These are phyloP conservation scores for Moniliophthora roreri DNA, from an alignment of 1,284 basidiomycete species.

Conservation along the genomic window DNA sequence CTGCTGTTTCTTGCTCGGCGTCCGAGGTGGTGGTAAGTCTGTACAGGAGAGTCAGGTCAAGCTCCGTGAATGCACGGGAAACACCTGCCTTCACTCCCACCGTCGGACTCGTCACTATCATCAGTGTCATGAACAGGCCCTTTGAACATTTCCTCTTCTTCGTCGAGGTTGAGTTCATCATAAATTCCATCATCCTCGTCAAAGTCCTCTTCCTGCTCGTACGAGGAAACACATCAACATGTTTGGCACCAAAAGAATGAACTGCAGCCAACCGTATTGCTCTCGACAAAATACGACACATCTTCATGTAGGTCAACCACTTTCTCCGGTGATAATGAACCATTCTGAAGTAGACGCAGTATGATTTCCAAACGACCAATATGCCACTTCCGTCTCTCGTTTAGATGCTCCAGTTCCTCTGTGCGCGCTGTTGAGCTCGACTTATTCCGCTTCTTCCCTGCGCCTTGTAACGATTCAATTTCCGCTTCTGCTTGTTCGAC, in stretches of 20 bases:
- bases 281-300: slow-evolving; percentile 96
- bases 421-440: slow-evolving; percentile 65
- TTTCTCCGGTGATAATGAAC: slow-evolving; percentile 81
- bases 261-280: slow-evolving; percentile 76
- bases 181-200: slow-evolving; percentile 98
- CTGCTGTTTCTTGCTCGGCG: slow-evolving; percentile 55
- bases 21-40: slow-evolving; percentile 63
- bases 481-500: slow-evolving; percentile 96
- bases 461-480: slow-evolving; percentile 84
- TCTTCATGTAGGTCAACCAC: slow-evolving; percentile 90
- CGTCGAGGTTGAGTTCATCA: slow-evolving; percentile 96
- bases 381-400: slow-evolving; percentile 97
- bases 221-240: slow-evolving; percentile 7
- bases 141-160: slow-evolving; percentile 88
- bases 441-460: slow-evolving; percentile 87
- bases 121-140: slow-evolving; percentile 78
- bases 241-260: slow-evolving; percentile 9
- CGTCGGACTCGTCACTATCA: slow-evolving; percentile 68
- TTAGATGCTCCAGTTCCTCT: slow-evolving; percentile 85
- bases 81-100: slow-evolving; percentile 66
- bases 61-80: neutral
- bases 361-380: slow-evolving; percentile 92
- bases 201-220: slow-evolving; percentile 88
- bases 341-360: slow-evolving; percentile 92
- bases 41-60: slow-evolving; percentile 6